Base-by-base conservation (phyloP, 805 yeast genomes). In the Teunomyces tritomae region DNA sequence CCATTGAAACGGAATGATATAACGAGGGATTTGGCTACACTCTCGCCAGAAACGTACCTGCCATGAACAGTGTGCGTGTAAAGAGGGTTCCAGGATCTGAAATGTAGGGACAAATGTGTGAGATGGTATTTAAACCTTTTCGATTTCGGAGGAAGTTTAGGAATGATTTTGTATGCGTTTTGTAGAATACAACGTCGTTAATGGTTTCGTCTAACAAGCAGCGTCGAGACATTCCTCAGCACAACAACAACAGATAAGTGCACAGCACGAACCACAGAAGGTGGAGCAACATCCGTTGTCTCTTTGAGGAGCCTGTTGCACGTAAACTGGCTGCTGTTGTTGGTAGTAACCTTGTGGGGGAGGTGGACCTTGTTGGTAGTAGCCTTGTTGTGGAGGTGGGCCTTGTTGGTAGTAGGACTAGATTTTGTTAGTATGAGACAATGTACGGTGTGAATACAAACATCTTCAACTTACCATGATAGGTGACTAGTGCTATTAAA, bases 281-380 rank as follows among this genome's bases (percentile, higher is more conserved):
- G 57, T 46, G 2, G 54, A 47, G 32, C 67, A 65, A 46, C 68
- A 64, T 8, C 68, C 63, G 43, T 57, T 57, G 9, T 55, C 52
- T 8, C 48, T 46, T 28, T 50, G 56, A 3, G 59, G 66, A 20
- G 55, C 59, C 46, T 65, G 69, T 46, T 63, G 67, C 8, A 59
- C 61, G 50, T 65, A 65, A 47, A 63, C 57, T 11, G 70, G 70
- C 47, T 65, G 70, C 17, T 56, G 70, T 47, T 63, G 69, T 49
- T 63, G 70, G 39, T 56, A 55, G 47, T 50, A 58, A 20, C 65
- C 67, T 44, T 56, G 62, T 20, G 49, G 64, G 13, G 57, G 61
- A 26, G 55, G 55, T 24, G 62, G 62, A 20, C 64, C 63, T 44
- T 57, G 59, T 48, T 60, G 63, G 51, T 57, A 56, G 55, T 60